Base-by-base conservation (phyloP, 83 land plant genomes). In the Larix sibirica region DNA sequence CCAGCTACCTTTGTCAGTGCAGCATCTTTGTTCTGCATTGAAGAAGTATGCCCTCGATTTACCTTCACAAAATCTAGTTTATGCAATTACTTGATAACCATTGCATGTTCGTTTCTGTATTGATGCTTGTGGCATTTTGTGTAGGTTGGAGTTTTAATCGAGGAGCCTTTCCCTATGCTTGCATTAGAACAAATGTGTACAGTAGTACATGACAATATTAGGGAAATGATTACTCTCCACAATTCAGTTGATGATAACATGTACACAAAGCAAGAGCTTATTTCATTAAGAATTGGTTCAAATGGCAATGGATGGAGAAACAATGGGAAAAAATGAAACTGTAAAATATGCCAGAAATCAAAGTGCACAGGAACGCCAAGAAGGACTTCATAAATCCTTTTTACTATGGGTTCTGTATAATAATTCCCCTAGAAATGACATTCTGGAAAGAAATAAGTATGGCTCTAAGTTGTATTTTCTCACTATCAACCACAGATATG, bases 1-100 rank as follows among this genome's bases (percentile, higher is more conserved):
- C 99, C 96, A 73, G 98, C 99, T 80, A 97, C 98, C 61, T 91
- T 97, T 69, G 78, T 97, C 81, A 97, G 96, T 77, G 95, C 98
- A 33, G 92, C 98, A 36, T 90, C 94, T 33, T 87, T 95, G 83
- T 97, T 94, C 82, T 94, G 96, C 88, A 95, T 95, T 77, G 99
- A 97, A 84, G 98, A 95, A 86, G 98, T 96, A 87, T 42, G 82
- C 20, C 67, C 65, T 18, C 4, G 50, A 33, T 38, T 54, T 71
- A 71, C 50, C n/a, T 36, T 56, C 7, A 47, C 28, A 12, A 56
- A 23, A 54, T 77, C 31, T 26, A 21, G 5, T 56, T 18, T 77
- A 40, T 47, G 58, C 2, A 20, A 23, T 17, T 24, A 56, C 18
- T 56, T 58, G 68, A 65, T 1, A 20, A 20, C 79, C 9, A 58